Evolutionary conservation across 2,329 filamentous ascomycete genomes (phyloP), one percentile per base, ranked within the genome.

Genomic region (Madurella fahalii): DNA sequence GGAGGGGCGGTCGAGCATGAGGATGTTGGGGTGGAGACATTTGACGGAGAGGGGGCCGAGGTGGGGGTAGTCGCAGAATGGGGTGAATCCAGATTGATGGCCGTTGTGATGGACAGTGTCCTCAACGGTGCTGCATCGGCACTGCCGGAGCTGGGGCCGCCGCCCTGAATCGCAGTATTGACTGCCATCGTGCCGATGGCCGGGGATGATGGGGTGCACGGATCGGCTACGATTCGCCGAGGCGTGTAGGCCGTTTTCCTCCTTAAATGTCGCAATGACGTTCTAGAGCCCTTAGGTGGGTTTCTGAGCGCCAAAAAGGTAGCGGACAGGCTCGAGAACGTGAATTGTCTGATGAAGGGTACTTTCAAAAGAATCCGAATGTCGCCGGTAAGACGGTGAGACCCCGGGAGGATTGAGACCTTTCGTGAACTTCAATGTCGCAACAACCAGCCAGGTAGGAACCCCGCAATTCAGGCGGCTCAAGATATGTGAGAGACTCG

Each of bases 61-160:
- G 59, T 49, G 52, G 63, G 63, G 56, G 59, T 62, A 31, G 57
- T 59, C 13, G 46, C 57, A 5, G 64, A 54, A 40, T 56, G 60
- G 15, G 53, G 48, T 5, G 54, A 55, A 34, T 54, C 46, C 40
- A 34, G 44, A 40, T 50, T 53, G 41, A 54, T 15, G n/a, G 52
- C 16, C n/a, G 57, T 55, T 15, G 49, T 61, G 52, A 61, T 54
- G 9, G 53, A 55, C 42, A 60, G 32, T 18, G 49, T 20, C 13
- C 47, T 50, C n/a, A 31, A 40, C 40, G 41, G 15, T 16, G 46
- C 47, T 47, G 42, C 30, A 47, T 43, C 44, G 11, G 39, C 11
- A 30, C 42, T 47, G 34, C 16, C 42, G 9, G 54, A 2, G 20
- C 41, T 42, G 16, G 41, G 12, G 16, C 13, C 18, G 40, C 43